Evolutionary conservation across 768 basidiomycete genomes (phyloP), one percentile per base, ranked within the genome.

Genomic region (Infundibulicybe gibba): DNA sequence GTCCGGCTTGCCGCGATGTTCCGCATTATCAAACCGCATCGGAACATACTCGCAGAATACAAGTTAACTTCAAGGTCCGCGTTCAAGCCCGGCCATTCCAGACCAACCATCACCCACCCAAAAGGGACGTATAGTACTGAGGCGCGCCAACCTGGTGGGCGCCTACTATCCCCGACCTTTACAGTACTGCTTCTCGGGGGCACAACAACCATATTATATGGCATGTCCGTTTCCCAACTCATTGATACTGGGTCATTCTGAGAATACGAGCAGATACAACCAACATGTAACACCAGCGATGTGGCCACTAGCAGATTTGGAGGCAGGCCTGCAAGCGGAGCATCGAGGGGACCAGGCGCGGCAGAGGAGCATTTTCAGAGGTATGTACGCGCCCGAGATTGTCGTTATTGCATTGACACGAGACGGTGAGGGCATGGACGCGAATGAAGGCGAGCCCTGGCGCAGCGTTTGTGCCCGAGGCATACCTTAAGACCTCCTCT

Each of bases 261-360:
- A 35, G 34, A 32, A 39, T 39, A 47, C 15, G 3, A 12, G n/a
- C 51, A 83, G 82, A 19, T 80, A 77, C 54, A 69, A 77, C n/a
- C 67, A 81, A 38, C 84, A 80, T 56, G 61, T 63, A 5, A 68
- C 72, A 11, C 66, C 85, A 62, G 80, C 79, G 0, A 70, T 82
- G 50, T 90, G 85, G 86, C 87, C 87, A 2, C 57, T 60, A 10
- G 78, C 65, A 25, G 85, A 88, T 61, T 69, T 90, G 31, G 81
- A 85, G 5, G 74, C 72, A 2, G 87, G 82, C 2, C 69, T 90
- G 37, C 74, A 73, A 48, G 83, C 84, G 2, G 83, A 77, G 55
- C 65, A 79, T 43, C 74, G 79, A 47, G 79, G 75, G 2, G 78
- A 89, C 56, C 54, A 74, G 9, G 64, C 62, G 60, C 75, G 43